Conservation (phyloP, 805 yeast species). For the Priceomyces melissophilus region DNA sequence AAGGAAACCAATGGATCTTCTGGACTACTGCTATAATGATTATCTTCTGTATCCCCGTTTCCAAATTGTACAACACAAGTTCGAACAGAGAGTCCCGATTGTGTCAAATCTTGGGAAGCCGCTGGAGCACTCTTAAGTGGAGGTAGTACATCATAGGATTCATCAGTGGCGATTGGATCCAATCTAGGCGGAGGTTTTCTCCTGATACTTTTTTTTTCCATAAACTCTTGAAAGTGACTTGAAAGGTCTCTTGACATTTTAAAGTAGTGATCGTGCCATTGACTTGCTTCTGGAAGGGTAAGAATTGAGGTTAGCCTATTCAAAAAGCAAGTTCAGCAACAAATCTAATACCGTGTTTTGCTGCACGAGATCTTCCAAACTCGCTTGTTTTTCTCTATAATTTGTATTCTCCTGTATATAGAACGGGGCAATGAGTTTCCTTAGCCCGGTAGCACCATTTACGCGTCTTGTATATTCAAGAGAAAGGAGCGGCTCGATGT, state of each 20-base stretch:
- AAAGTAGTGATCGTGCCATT: not conserved
- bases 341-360: too few relatives aligned
- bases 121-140: not conserved
- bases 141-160: not conserved
- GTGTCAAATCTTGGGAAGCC: not conserved
- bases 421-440: not conserved
- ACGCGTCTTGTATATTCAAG: not conserved
- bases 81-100: constrained; percentile 1
- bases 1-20: constrained; percentile 22
- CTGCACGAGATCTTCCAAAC: too few relatives aligned
- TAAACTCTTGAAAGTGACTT: not conserved
- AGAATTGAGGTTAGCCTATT: too few relatives aligned
- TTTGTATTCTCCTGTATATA: not conserved
- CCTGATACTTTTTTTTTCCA: constrained; percentile 16
- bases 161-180: not conserved
- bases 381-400: not conserved
- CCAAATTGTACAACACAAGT: constrained; percentile 2
- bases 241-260: constrained; percentile 3
- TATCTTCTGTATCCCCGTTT: constrained; percentile 1
- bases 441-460: not conserved
- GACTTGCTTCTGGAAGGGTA: not conserved
- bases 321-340: too few relatives aligned
- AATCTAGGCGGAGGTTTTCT: constrained; percentile 25
- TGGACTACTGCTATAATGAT: constrained; percentile 7
- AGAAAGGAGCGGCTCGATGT: not conserved